Conservation (phyloP, 495 filamentous ascomycete species). For the Penicillium verhagenii region DNA sequence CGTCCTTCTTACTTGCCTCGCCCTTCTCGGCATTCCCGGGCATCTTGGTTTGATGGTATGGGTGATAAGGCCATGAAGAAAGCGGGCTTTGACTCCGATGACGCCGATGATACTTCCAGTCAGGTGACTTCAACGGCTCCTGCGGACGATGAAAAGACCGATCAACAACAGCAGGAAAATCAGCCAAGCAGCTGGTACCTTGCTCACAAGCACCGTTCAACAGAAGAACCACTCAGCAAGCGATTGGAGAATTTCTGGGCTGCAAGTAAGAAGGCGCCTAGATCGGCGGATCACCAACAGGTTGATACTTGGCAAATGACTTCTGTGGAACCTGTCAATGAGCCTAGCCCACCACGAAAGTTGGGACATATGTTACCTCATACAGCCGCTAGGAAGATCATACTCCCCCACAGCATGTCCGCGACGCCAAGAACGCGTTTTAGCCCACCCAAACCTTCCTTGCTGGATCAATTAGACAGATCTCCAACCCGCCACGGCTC, state of each 20-base stretch:
- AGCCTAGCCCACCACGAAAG: constrained; percentile 22
- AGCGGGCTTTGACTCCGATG: constrained; percentile 38
- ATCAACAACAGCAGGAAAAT: constrained; percentile 9
- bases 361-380: constrained; percentile 33
- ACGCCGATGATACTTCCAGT: constrained; percentile 32
- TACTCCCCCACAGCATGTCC: constrained; percentile 38
- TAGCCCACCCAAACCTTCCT: constrained; percentile 45
- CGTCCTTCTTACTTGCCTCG: constrained; percentile 30
- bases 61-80: constrained; percentile 39
- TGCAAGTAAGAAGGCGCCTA: constrained; percentile 30
- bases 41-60: constrained; percentile 38
- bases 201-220: constrained; percentile 26
- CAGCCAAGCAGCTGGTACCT: constrained; percentile 29
- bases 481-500: constrained; percentile 41
- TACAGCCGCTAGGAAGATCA: constrained; percentile 33
- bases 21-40: constrained; percentile 24
- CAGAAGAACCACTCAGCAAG: constrained; percentile 42
- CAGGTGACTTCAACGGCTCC: constrained; percentile 33
- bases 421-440: constrained; percentile 44
- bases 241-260: constrained; percentile 44
- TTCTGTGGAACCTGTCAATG: constrained; percentile 14
- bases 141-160: constrained; percentile 37
- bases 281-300: constrained; percentile 17
- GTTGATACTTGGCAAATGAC: constrained; percentile 19
- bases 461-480: constrained; percentile 40